phyloP scores from a whole-genome alignment of 2,329 filamentous ascomycete genomes.

The Domatiomyces globalis region DNA sequence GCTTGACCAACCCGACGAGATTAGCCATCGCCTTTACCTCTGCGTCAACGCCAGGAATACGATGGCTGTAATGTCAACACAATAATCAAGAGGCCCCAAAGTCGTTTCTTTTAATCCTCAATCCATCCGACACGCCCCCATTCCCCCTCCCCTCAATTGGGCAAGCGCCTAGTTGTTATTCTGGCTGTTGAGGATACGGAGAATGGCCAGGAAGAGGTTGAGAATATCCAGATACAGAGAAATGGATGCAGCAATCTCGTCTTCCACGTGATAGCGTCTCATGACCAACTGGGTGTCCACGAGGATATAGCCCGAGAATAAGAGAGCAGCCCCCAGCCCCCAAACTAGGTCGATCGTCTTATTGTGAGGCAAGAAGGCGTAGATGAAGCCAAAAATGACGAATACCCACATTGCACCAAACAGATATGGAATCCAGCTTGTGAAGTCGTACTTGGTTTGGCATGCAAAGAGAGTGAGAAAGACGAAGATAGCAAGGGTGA shows the following conservation, averaged over 20 bases:
- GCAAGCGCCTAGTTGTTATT: constrained; percentile 58
- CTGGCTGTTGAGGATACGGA: constrained; percentile 92
- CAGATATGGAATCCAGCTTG: constrained; percentile 88
- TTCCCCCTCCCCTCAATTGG: too few species aligned
- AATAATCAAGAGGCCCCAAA: not conserved
- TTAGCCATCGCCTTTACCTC: too few species aligned
- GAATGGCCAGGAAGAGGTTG: constrained; percentile 90
- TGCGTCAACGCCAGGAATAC: too few species aligned
- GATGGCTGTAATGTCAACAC: too few species aligned
- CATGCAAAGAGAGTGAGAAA: constrained; percentile 68
- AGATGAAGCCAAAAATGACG: constrained; percentile 85
- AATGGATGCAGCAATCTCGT: constrained; percentile 91
- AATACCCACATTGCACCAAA: constrained; percentile 83
- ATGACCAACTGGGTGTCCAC: constrained; percentile 94
- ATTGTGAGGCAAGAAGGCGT: constrained; percentile 71
- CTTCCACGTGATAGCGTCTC: constrained; percentile 91
- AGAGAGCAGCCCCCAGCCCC: constrained; percentile 62
- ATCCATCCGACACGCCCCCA: not conserved
- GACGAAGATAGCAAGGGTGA: constrained; percentile 58
- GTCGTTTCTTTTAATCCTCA: not conserved
- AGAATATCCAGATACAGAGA: constrained; percentile 91
- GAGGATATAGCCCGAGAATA: constrained; percentile 90
- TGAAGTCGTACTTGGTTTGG: constrained; percentile 98
- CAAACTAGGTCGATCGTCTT: constrained; percentile 74
- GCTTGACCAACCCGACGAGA: too few species aligned